Base-by-base conservation (phyloP, 805 yeast genomes). In the Naumovozyma baii region DNA sequence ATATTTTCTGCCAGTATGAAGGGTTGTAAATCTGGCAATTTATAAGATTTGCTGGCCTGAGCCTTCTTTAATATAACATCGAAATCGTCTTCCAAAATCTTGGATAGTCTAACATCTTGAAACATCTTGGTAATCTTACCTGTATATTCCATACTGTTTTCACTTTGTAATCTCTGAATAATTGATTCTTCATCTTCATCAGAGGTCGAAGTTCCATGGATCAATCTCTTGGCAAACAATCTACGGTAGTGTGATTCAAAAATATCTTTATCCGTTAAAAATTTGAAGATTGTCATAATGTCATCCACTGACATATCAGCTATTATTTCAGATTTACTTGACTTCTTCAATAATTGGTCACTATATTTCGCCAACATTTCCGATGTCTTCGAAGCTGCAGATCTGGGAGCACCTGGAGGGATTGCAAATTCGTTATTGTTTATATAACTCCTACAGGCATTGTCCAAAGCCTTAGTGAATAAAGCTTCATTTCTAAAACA, bases 121-220 rank as follows among this genome's bases (percentile, higher is more conserved):
- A 92, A 88, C 99, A 92, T 92, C 52, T 87, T 84, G 17, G 95
- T 83, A 61, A 92, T 83, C 61, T 88, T 90, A 39, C 85, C 80
- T 1, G 97, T 88, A 61, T 90, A 92, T 56, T 92, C 97, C 57
- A 80, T 70, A 15, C 94, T 86, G 62, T 92, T 90, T 44, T 83
- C 94, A 42, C 83, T 82, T 59, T 87, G 94, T 48, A 92, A 72
- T 52, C 83, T 76, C 52, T 86, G 85, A 45, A 92, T 85, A 46
- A 92, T 78, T 42, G 74, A 64, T 49, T 85, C 90, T 64, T 92
- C 99, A 34, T 74, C 73, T 46, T 78, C 74, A 42, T 84, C 94
- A 28, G 86, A 80, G 34, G 83, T 80, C 3, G 95, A 82, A 15
- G 92, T 77, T 50, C 87, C 83, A 55, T 83, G 81, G 52, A 92